phyloP scores from a whole-genome alignment of 139 green algal genomes.

The Tetradesmus lagerheimii region DNA sequence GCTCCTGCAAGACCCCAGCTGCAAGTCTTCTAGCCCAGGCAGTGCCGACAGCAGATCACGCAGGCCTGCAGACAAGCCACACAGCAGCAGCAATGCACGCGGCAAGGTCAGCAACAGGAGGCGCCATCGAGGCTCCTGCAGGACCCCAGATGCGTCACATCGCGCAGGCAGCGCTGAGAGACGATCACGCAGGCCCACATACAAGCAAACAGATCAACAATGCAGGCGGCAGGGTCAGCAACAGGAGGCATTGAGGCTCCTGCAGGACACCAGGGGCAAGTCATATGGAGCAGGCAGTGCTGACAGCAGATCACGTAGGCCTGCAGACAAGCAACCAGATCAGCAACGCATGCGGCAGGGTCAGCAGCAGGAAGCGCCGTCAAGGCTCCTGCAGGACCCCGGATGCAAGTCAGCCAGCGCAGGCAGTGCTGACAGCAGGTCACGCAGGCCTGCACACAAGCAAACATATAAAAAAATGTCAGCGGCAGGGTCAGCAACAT shows the following conservation, averaged over 20 bases:
- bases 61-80: constrained; percentile 13
- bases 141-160: neutral
- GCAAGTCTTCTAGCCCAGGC: neutral
- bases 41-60: constrained; percentile 29
- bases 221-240: no score
- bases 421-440: no score
- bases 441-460: no score
- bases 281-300: neutral
- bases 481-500: no score
- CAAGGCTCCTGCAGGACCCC: neutral
- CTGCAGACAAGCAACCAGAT: constrained; percentile 4
- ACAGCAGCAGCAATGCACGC: neutral
- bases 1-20: constrained; percentile 4
- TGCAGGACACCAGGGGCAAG: neutral
- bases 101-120: neutral
- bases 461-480: no score
- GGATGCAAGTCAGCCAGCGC: neutral
- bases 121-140: neutral
- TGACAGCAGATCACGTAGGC: constrained; percentile 22
- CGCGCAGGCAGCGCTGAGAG: no score
- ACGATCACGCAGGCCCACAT: no score
- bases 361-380: neutral
- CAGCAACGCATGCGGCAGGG: neutral
- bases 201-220: no score
- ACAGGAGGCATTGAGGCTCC: no score